phyloP scores from a whole-genome alignment of 331 rosid genomes.

The Malus hybrid region DNA sequence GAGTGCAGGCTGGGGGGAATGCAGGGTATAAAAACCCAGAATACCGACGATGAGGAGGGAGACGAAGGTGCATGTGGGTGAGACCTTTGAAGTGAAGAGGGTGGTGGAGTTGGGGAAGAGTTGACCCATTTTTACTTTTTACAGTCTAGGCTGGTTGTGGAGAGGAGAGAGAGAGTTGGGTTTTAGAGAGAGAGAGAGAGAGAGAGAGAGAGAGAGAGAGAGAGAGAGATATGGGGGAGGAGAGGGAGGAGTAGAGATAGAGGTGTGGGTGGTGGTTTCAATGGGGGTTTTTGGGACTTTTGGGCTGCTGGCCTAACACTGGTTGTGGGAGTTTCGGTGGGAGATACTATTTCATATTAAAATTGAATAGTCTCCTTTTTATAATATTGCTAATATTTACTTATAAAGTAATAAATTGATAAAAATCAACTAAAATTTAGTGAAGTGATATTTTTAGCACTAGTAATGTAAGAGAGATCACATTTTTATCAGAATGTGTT shows the following conservation, averaged over 20 bases:
- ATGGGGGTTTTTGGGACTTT: not conserved
- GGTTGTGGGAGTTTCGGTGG: not conserved
- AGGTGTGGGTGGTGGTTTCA: not conserved
- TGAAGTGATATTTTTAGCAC: no score
- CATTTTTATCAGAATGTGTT: no score
- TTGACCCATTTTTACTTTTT: conserved; percentile 34
- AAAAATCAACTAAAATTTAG: no score
- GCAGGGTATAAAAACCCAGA: conserved; percentile 50
- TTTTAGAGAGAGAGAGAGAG: not conserved
- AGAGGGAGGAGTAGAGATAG: not conserved
- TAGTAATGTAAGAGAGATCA: no score
- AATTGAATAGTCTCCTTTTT: not conserved
- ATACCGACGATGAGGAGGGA: conserved; percentile 42
- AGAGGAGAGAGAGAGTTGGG: not conserved
- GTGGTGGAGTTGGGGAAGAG: conserved; percentile 21
- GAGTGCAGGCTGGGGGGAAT: conserved; percentile 25
- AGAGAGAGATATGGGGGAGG: not conserved
- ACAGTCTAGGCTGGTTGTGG: not conserved
- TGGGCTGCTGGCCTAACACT: not conserved
- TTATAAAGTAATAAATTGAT: not conserved
- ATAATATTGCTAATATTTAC: no score
- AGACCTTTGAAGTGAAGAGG: conserved; percentile 33
- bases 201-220: not conserved
- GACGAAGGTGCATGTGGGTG: conserved; percentile 36
- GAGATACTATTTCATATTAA: not conserved